phyloP scores from a whole-genome alignment of 345 rosid genomes.

The Syzygium oleosum region DNA sequence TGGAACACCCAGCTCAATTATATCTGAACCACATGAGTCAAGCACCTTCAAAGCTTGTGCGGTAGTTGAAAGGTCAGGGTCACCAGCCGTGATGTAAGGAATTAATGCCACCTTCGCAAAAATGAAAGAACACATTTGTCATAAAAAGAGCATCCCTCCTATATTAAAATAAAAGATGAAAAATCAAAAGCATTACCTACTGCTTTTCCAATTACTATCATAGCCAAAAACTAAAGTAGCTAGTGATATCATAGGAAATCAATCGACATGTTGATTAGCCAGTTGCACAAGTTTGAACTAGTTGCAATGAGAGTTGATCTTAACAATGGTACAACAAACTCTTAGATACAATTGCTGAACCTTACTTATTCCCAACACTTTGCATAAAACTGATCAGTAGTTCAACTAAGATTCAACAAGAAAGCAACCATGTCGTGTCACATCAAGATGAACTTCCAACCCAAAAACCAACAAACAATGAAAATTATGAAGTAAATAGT shows the following conservation, averaged over 20 bases:
- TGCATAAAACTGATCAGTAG: not conserved
- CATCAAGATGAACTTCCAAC: not conserved
- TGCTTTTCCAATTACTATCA: not conserved
- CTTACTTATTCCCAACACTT: not conserved
- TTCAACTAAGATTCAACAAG: not conserved
- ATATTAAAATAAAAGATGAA: not conserved
- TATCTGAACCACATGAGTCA: conserved; percentile 81
- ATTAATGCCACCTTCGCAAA: conserved; percentile 70
- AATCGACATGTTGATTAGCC: not conserved
- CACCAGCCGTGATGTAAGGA: conserved; percentile 98
- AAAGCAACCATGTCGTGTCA: not conserved
- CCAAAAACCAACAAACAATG: not conserved
- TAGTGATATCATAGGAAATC: not conserved
- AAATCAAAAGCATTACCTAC: no score
- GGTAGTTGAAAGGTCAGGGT: conserved; percentile 94
- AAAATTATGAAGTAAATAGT: not conserved
- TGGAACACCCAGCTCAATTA: conserved; percentile 92
- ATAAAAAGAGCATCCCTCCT: not conserved
- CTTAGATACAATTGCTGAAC: not conserved
- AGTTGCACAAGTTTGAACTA: not conserved
- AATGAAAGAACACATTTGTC: not conserved
- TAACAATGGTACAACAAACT: not conserved
- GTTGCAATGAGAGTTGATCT: not conserved
- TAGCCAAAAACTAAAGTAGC: not conserved
- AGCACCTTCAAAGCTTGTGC: conserved; percentile 87